Conservation (phyloP, 441 rosid species). For the Pelargonium australe region DNA sequence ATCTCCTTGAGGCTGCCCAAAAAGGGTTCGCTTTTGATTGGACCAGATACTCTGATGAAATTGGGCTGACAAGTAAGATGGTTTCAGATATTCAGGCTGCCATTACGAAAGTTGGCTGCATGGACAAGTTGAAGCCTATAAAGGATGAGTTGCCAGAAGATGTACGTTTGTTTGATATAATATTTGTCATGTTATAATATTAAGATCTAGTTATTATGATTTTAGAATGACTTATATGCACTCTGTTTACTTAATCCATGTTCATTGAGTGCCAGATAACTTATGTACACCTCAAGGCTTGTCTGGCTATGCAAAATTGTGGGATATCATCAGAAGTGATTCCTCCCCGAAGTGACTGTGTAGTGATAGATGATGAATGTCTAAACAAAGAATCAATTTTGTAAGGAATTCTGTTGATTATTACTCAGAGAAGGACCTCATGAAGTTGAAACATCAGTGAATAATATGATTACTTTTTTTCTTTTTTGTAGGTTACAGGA, state of each 20-base stretch:
- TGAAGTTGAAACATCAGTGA: constrained; percentile 5
- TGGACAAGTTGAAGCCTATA: constrained; percentile 41
- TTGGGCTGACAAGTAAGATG: constrained; percentile 30
- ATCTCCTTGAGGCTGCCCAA: constrained; percentile 42
- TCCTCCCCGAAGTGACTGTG: constrained; percentile 2
- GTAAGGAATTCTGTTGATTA: constrained; percentile 4
- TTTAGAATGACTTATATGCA: neutral
- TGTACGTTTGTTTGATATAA: constrained; percentile 22
- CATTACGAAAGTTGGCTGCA: constrained; percentile 36
- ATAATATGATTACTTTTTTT: neutral
- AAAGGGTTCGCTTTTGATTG: constrained; percentile 36
- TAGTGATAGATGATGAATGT: constrained; percentile 11
- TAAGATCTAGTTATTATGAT: neutral
- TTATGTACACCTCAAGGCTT: constrained; percentile 37
- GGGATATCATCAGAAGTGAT: constrained; percentile 25
- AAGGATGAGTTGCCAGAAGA: constrained; percentile 42
- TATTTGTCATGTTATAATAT: neutral
- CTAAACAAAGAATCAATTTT: constrained; percentile 12
- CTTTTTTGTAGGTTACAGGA: neutral
- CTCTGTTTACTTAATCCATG: neutral
- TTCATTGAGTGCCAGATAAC: constrained; percentile 30
- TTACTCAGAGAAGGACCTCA: neutral
- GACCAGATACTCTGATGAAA: constrained; percentile 33
- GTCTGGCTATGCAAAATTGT: constrained; percentile 27
- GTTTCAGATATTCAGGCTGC: constrained; percentile 33